Evolutionary conservation across 2,329 filamentous ascomycete genomes (phyloP), one percentile per base, ranked within the genome.

Genomic region (Apiospora malaysiana): DNA sequence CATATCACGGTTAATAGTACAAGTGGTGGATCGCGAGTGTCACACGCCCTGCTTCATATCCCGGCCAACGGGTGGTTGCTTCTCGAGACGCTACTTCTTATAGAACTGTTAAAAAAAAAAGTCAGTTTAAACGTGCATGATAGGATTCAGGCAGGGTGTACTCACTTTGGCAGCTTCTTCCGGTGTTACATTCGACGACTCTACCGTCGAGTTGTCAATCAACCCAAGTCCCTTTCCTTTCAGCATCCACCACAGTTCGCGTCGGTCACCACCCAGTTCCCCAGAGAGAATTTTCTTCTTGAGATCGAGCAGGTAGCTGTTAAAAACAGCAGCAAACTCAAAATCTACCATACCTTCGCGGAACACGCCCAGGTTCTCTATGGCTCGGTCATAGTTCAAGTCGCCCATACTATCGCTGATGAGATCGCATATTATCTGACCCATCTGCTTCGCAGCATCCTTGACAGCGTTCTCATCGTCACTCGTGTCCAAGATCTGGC

Each of bases 241-340:
- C 32, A 97, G 83, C 75, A 88, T 85, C 83, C 89, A 93, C 94
- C 94, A 98, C 83, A 98, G 90, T 77, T 97, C 94, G 73, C 88
- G 88, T 69, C 94, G 85, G 76, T 97, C 92, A 0, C 94, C 94
- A 47, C 91, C 90, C 2, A 98, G 82, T 74, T 92, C 87, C 0
- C 90, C 92, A 0, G 85, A 87, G 9, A 94, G 80, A 0, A 98
- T 79, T 70, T 90, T 90, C 74, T 85, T 85, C 84, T 98, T 98
- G 76, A 98, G 81, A 45, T 87, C 86, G 51, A 80, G 84, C 56
- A 97, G 77, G 74, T 95, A 93, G 0, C 87, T 84, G 78, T 98
- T 98, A 81, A 93, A 99, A 40, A 93, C 76, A 0, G 80, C 87
- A 0, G 94, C 92, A 79, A 93, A 90, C 78, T 98, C 95, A 42